Evolutionary conservation across 2,329 filamentous ascomycete genomes (phyloP), one percentile per base, ranked within the genome.

Genomic region (Monosporascus sp.): DNA sequence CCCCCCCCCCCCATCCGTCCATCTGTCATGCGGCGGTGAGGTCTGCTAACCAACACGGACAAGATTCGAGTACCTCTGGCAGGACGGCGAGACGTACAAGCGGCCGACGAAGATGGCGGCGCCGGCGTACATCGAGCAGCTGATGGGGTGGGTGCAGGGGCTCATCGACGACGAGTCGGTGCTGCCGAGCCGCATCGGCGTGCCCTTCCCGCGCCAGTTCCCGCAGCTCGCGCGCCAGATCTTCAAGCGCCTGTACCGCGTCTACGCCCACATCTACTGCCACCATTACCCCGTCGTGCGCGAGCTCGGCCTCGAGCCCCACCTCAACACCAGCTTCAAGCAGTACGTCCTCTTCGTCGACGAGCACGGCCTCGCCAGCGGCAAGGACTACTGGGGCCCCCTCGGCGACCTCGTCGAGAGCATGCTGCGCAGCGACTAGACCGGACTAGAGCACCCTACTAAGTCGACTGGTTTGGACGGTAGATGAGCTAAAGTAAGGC

Each of bases 191-290:
- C 87, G 92, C 66, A 94, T 96, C 68, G 90, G 94, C 60, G 92
- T 97, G 11, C 89, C 93, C 5, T 99, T 99, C 72, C 92, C 94
- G 51, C 94, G 96, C 70, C 87, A 88, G 20, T 99, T 99, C 75
- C 87, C 90, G 7, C 79, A 85, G 52, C 86, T 96, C 53, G 86
- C 97, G 58, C 88, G 91, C 62, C 93, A 97, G 74, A 91, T 99
- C 70, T 97, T 97, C 84, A 99, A 99, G 81, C 88, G 94, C 68
- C 87, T 99, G 76, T 99, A 97, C 75, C 88, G 94, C 62, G 93
- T 99, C 58, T 99, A 99, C 71, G 94, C 94, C 44, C 94, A 99
- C 76, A 96, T 99, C 65, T 99, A 99, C 83, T 99, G 95, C 78
- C 94, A 99, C 74, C 94, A 99, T 77, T 99, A 99, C 74, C 92